These are phyloP conservation scores for Euphorbia tirucalli DNA, from an alignment of 345 rosid species.

Conservation along the genomic window DNA sequence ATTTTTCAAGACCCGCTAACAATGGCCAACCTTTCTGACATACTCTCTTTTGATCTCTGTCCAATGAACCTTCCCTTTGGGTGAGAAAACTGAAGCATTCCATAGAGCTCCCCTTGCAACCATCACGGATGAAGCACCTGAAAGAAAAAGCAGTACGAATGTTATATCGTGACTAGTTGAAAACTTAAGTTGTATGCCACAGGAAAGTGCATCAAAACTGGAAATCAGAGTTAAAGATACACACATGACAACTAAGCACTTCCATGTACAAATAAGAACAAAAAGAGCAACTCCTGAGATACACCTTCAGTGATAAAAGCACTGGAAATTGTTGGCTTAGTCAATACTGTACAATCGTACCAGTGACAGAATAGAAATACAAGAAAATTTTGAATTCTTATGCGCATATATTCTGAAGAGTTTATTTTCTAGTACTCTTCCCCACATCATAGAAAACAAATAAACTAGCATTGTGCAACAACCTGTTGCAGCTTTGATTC, in stretches of 20 bases:
- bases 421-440: background rate
- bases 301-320: background rate
- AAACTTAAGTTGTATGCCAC: background rate
- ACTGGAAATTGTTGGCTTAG: background rate
- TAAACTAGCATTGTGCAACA: constrained; percentile 7
- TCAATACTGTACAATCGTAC: background rate
- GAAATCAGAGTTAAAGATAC: background rate
- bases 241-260: background rate
- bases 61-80: constrained; percentile 63
- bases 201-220: background rate
- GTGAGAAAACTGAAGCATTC: constrained; percentile 90
- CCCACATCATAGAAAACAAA: background rate
- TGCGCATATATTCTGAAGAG: background rate
- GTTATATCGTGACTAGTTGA: too few species aligned
- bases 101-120: constrained; percentile 95
- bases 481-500: constrained; percentile 76
- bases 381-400: background rate
- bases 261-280: background rate
- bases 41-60: constrained; percentile 71
- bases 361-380: background rate
- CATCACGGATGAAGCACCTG: constrained; percentile 91
- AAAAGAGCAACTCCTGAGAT: background rate
- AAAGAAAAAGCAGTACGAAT: constrained; percentile 5
- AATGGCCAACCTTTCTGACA: constrained; percentile 59
- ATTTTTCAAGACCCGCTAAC: background rate